Percentiles rank a stretch among this genome's conserved stretches.
Conservation (phyloP, 495 filamentous ascomycete species). For the Viridothelium virens region DNA sequence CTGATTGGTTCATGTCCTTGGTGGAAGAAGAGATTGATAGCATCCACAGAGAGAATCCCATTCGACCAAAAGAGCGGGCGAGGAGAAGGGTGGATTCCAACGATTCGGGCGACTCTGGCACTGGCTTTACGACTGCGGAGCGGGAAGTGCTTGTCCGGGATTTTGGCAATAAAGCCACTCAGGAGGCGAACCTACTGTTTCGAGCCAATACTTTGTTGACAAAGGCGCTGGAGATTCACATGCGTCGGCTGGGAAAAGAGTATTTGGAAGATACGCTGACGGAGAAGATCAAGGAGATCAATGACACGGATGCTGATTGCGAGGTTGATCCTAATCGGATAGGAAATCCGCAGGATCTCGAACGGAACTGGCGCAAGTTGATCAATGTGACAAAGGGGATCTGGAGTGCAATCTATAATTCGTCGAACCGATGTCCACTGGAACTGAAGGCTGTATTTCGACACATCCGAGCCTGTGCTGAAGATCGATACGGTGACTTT, state of each 20-base stretch:
- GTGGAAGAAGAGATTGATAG: constrained; percentile 97
- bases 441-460: constrained; percentile 84
- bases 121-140: constrained; percentile 37
- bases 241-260: constrained; percentile 88
- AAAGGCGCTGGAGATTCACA: constrained; percentile 87
- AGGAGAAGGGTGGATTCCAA: constrained; percentile 64
- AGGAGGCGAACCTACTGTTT: constrained; percentile 92
- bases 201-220: constrained; percentile 92
- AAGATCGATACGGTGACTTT: constrained; percentile 96
- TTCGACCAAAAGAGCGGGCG: constrained; percentile 55
- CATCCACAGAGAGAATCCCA: constrained; percentile 65
- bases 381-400: constrained; percentile 68
- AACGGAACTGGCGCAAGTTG: constrained; percentile 75
- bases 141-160: constrained; percentile 57
- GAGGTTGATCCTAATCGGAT: constrained; percentile 86
- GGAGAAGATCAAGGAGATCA: constrained; percentile 80
- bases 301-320: constrained; percentile 79
- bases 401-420: constrained; percentile 74
- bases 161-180: constrained; percentile 49
- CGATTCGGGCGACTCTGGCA: constrained; percentile 58
- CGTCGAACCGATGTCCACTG: constrained; percentile 64
- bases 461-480: constrained; percentile 86
- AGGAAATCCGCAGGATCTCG: constrained; percentile 61
- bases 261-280: constrained; percentile 82
- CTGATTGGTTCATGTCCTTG: constrained; percentile 85